Percentiles rank a stretch among this genome's conserved stretches.
These are phyloP conservation scores for Tricholoma terreum DNA, from an alignment of 768 basidiomycete genomes.

Conservation along the genomic window DNA sequence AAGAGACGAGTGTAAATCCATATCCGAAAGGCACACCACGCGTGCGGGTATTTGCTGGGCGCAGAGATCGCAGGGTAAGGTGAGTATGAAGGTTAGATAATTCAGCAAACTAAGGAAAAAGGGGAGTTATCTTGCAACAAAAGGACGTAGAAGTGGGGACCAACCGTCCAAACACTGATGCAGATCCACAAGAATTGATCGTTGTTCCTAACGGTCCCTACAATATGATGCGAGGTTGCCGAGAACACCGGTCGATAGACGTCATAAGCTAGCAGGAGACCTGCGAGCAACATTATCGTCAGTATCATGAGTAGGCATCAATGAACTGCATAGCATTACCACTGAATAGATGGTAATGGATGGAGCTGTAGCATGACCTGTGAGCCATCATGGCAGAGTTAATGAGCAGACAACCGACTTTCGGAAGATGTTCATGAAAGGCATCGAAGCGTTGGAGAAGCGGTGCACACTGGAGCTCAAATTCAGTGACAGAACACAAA, in stretches of 20 bases:
- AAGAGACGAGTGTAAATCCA: slow-evolving; percentile 83
- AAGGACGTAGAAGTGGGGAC: slow-evolving; percentile 30
- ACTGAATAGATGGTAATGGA: slow-evolving; percentile 83
- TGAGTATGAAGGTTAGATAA: slow-evolving; percentile 85
- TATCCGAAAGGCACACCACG: slow-evolving; percentile 92
- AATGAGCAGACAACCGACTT: slow-evolving; percentile 54
- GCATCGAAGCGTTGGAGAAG: slow-evolving; percentile 96
- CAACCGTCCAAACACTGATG: slow-evolving; percentile 70
- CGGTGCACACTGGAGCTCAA: slow-evolving; percentile 70
- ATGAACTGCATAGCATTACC: slow-evolving; percentile 36
- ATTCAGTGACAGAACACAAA: not conserved
- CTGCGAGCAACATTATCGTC: slow-evolving; percentile 28
- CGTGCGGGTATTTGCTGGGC: slow-evolving; percentile 72
- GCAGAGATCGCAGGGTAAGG: slow-evolving; percentile 75
- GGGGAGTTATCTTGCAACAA: not conserved
- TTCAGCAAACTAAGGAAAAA: slow-evolving; percentile 65
- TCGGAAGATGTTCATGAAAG: slow-evolving; percentile 77
- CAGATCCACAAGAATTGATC: slow-evolving; percentile 66
- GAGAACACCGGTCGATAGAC: slow-evolving; percentile 82
- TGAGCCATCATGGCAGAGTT: not conserved
- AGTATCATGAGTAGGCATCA: not conserved
- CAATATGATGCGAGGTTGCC: slow-evolving; percentile 57
- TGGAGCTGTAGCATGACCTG: slow-evolving; percentile 51
- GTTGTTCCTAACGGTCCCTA: slow-evolving; percentile 60
- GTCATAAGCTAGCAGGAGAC: slow-evolving; percentile 74